A percentile compares a stretch with the other conserved stretches of the same genome.
phyloP scores from a whole-genome alignment of 208 protist species.

The Trypanosoma melophagium region DNA sequence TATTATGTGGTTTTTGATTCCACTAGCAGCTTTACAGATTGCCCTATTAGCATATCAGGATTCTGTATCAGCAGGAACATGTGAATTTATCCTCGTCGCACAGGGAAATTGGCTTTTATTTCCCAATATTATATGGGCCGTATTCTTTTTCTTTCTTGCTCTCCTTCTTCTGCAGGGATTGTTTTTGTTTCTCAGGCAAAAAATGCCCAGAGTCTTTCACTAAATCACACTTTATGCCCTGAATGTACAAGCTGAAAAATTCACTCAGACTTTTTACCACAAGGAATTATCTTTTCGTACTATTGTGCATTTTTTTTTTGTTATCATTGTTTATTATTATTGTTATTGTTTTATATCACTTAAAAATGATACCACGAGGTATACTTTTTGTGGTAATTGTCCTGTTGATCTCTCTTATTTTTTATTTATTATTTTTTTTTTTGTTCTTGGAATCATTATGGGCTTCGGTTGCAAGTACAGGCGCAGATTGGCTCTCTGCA shows the following conservation, averaged over 20 bases:
- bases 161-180: not conserved
- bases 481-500: too few species aligned
- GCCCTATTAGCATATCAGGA: conserved; percentile 25
- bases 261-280: too few species aligned
- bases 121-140: conserved; percentile 1
- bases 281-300: too few species aligned
- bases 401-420: too few species aligned
- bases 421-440: too few species aligned
- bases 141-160: conserved; percentile 10
- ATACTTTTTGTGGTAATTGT: too few species aligned
- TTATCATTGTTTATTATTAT: too few species aligned
- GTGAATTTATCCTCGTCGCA: conserved; percentile 3
- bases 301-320: too few species aligned
- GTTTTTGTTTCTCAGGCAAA: not conserved
- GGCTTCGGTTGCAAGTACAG: too few species aligned
- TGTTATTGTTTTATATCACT: too few species aligned
- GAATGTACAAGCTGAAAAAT: not conserved
- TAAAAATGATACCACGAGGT: too few species aligned
- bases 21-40: conserved; percentile 36
- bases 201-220: not conserved
- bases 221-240: not conserved
- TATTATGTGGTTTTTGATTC: conserved; percentile 40
- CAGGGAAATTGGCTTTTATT: not conserved
- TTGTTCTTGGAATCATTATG: too few species aligned
- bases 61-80: not conserved